These are phyloP conservation scores for Arabis alpina DNA, from an alignment of 345 rosid species.

Conservation along the genomic window DNA sequence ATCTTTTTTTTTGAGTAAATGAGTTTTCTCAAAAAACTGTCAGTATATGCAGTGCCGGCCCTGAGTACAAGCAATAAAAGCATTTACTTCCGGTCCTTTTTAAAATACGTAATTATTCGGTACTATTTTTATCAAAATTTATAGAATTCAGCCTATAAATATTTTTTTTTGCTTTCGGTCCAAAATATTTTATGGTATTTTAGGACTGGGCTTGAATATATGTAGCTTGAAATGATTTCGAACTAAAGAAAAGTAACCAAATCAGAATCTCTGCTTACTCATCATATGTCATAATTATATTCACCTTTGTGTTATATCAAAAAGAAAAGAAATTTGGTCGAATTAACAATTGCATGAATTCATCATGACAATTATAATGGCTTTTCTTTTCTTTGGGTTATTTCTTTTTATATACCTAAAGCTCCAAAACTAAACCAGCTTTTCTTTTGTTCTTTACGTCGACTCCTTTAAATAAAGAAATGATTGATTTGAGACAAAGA, in stretches of 20 bases:
- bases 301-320: conserved; percentile 8
- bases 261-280: neutral
- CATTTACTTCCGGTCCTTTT: no score
- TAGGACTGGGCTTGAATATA: no score
- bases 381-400: conserved; percentile 30
- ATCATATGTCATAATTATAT: neutral
- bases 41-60: no score
- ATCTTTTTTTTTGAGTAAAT: neutral
- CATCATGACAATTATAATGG: conserved; percentile 37
- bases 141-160: no score
- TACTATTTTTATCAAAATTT: no score
- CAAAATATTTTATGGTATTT: no score
- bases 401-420: conserved; percentile 13
- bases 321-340: conserved; percentile 8
- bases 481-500: conserved; percentile 31
- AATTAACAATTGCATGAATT: conserved; percentile 27
- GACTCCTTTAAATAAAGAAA: conserved; percentile 22
- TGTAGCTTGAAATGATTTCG: neutral
- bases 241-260: conserved; percentile 5
- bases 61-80: no score
- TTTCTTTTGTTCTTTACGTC: conserved; percentile 23
- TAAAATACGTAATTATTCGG: no score
- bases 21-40: neutral
- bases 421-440: conserved; percentile 27
- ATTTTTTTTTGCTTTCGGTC: no score